These are phyloP conservation scores for Aspergillus novofumigatus DNA, from an alignment of 2,329 filamentous ascomycete species.

Conservation along the genomic window DNA sequence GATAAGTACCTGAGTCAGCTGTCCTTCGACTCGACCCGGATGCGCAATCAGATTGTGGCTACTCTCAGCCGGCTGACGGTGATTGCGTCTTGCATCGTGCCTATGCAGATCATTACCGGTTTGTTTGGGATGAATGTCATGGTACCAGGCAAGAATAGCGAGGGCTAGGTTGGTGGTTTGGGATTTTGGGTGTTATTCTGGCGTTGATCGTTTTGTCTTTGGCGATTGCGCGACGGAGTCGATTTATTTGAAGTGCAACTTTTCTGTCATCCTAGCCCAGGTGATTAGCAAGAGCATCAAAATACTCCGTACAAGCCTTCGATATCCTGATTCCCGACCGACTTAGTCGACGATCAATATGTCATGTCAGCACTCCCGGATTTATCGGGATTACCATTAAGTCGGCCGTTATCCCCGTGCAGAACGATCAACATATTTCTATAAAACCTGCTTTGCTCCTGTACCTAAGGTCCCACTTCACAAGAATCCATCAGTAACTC, in stretches of 20 bases:
- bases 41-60: conserved; percentile 78
- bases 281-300: too few species aligned
- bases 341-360: neutral
- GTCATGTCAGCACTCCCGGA: neutral
- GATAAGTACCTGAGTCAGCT: conserved; percentile 91
- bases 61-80: conserved; percentile 89
- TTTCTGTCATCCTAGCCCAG: neutral
- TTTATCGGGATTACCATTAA: neutral
- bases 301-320: too few species aligned
- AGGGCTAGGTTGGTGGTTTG: conserved; percentile 44
- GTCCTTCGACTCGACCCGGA: conserved; percentile 79
- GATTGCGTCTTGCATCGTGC: conserved; percentile 83
- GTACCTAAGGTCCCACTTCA: neutral
- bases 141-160: conserved; percentile 38
- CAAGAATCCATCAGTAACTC: neutral
- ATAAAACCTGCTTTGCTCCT: neutral
- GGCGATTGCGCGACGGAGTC: neutral
- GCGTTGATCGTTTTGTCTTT: conserved; percentile 28
- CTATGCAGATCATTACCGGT: conserved; percentile 77
- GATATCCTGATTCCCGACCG: too few species aligned
- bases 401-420: neutral
- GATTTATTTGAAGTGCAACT: neutral
- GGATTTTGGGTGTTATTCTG: conserved; percentile 42
- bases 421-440: neutral
- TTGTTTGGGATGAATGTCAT: conserved; percentile 49